A percentile compares a stretch with the other conserved stretches of the same genome.
These are phyloP conservation scores for Stellera chamaejasme DNA, from an alignment of 345 rosid species.

Conservation along the genomic window DNA sequence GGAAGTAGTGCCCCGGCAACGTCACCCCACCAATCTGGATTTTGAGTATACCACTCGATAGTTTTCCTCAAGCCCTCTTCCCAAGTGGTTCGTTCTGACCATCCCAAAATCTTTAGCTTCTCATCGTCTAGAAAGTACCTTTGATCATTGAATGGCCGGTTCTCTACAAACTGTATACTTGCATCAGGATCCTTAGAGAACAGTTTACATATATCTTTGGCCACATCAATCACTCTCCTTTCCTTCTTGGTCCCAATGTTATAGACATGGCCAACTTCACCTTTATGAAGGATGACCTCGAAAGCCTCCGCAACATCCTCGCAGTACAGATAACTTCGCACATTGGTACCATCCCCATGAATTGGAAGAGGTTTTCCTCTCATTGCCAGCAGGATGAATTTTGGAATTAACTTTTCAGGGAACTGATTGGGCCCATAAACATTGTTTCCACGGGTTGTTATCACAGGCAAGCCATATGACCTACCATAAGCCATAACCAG, in stretches of 20 bases:
- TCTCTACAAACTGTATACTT: constrained; percentile 68
- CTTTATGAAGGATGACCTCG: constrained; percentile 83
- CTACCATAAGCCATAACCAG: constrained; percentile 96
- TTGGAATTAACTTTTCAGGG: constrained; percentile 86
- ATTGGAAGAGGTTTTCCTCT: constrained; percentile 66
- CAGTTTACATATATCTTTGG: constrained; percentile 65
- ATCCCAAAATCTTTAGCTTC: constrained; percentile 72
- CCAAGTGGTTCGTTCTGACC: constrained; percentile 78
- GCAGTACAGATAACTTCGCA: constrained; percentile 79
- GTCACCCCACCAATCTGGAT: constrained; percentile 98
- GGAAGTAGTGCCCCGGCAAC: constrained; percentile 85
- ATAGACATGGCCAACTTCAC: constrained; percentile 85
- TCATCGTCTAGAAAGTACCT: constrained; percentile 91
- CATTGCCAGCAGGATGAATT: constrained; percentile 80
- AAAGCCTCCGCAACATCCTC: constrained; percentile 96
- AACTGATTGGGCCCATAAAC: constrained; percentile 89
- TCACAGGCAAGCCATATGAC: constrained; percentile 84
- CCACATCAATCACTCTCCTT: constrained; percentile 86
- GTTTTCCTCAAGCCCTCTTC: constrained; percentile 79
- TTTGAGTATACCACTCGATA: constrained; percentile 69
- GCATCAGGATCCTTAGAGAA: constrained; percentile 55
- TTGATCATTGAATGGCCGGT: constrained; percentile 87
- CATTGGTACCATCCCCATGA: constrained; percentile 86
- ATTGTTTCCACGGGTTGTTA: constrained; percentile 89
- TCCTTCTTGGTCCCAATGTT: constrained; percentile 83